These are phyloP conservation scores for Puya raimondii DNA, from an alignment of 176 grass and related monocot species.

Conservation along the genomic window DNA sequence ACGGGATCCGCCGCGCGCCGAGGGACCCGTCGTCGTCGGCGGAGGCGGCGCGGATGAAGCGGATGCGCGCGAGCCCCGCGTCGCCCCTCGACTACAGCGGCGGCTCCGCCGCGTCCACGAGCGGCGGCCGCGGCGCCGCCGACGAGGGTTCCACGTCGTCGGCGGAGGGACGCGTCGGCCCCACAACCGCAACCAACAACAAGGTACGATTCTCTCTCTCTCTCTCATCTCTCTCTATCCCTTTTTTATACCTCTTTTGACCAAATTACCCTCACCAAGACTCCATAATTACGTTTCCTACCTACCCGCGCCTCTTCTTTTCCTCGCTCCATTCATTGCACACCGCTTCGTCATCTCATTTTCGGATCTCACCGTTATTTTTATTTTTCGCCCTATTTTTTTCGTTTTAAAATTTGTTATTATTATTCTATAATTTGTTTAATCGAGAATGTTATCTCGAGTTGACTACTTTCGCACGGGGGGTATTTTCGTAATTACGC, in stretches of 20 bases:
- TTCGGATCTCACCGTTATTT: background rate
- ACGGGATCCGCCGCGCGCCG: background rate
- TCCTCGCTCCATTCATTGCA: background rate
- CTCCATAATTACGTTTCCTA: background rate
- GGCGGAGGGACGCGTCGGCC: background rate
- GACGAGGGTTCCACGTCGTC: background rate
- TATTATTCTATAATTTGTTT: background rate
- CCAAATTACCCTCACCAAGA: slow-evolving; percentile 23
- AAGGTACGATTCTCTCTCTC: background rate
- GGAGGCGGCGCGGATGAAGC: background rate
- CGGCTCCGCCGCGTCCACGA: slow-evolving; percentile 36
- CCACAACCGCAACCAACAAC: background rate
- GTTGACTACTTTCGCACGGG: slow-evolving; percentile 18
- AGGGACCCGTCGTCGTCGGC: slow-evolving; percentile 18
- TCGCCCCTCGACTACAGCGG: slow-evolving; percentile 52
- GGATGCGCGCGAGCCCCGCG: slow-evolving; percentile 35
- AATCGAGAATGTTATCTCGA: background rate
- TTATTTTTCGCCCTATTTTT: background rate
- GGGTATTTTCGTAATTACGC: slow-evolving; percentile 17
- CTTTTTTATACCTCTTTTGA: slow-evolving; percentile 6
- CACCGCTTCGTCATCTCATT: background rate
- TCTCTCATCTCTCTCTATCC: slow-evolving; percentile 8
- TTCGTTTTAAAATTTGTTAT: background rate
- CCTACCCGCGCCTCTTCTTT: background rate
- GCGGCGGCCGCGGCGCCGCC: slow-evolving; percentile 20